phyloP scores from a whole-genome alignment of 805 yeast genomes.

The Yamadazyma olivae region DNA sequence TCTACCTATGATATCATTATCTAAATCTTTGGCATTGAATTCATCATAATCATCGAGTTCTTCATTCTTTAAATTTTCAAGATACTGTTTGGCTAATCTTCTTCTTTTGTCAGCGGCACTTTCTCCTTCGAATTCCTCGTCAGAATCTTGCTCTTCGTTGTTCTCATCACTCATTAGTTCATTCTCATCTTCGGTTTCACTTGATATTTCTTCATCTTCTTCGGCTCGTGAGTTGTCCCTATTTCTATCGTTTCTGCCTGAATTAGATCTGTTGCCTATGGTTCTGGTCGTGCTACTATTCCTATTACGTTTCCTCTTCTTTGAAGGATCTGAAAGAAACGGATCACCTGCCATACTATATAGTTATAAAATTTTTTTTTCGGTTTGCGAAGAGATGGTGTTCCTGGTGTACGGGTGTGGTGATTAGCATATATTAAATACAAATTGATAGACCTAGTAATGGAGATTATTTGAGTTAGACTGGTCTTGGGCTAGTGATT shows the following conservation, averaged over 20 bases:
- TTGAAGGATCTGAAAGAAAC: slow-evolving; percentile 59
- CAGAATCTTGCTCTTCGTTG: slow-evolving; percentile 51
- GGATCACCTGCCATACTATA: slow-evolving; percentile 53
- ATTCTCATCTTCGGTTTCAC: slow-evolving; percentile 49
- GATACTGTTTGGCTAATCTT: slow-evolving; percentile 88
- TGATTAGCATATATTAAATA: too few relatives aligned
- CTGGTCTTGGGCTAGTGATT: too few relatives aligned
- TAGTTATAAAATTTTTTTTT: slow-evolving; percentile 10
- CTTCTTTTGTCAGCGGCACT: slow-evolving; percentile 91
- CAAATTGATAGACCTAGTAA: too few relatives aligned
- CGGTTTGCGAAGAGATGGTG: slow-evolving; percentile 9
- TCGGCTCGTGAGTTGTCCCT: slow-evolving; percentile 16
- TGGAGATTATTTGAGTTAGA: too few relatives aligned
- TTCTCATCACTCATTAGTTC: slow-evolving; percentile 40
- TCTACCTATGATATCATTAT: slow-evolving; percentile 76
- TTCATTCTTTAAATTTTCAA: slow-evolving; percentile 63
- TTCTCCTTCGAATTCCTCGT: slow-evolving; percentile 72
- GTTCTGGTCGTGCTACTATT: slow-evolving; percentile 18
- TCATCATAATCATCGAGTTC: slow-evolving; percentile 36
- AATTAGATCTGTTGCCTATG: slow-evolving; percentile 1
- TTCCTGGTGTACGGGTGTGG: not conserved
- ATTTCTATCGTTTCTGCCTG: slow-evolving; percentile 3
- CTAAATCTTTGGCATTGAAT: slow-evolving; percentile 89
- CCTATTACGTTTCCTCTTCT: slow-evolving; percentile 43
- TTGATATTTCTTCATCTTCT: slow-evolving; percentile 55